Percentiles rank a stretch among this genome's conserved stretches.
Conservation (phyloP, 257 asterid genomes). For the Parsonsia alboflavescens region DNA sequence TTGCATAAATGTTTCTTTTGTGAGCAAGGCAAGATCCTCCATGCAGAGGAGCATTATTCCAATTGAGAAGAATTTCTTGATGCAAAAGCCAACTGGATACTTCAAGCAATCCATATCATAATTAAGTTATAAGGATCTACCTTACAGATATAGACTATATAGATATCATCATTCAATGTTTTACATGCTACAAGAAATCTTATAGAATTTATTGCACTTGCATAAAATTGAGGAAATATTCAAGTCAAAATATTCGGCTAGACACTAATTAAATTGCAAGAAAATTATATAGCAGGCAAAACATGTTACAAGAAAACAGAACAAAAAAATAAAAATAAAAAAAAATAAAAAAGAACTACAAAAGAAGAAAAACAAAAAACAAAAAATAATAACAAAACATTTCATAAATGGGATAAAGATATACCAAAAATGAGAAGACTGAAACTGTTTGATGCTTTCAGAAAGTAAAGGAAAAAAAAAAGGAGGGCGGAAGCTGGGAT, state of each 20-base stretch:
- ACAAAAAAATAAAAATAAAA: background rate
- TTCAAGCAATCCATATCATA: background rate
- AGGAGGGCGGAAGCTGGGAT: background rate
- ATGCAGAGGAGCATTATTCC: background rate
- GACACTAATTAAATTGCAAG: background rate
- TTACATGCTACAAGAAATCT: slow-evolving; percentile 1
- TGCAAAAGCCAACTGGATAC: background rate
- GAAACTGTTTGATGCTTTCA: background rate
- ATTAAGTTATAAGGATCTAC: background rate
- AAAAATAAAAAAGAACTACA: background rate
- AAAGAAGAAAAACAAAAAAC: no score
- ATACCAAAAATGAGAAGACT: background rate
- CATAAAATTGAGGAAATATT: background rate
- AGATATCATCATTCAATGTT: background rate
- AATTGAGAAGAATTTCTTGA: background rate
- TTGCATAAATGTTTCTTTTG: background rate
- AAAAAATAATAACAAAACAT: no score
- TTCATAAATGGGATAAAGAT: background rate
- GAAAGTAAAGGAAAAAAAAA: background rate
- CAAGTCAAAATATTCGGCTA: background rate
- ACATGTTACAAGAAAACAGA: background rate
- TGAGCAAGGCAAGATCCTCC: background rate
- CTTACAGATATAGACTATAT: background rate
- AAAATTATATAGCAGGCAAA: background rate
- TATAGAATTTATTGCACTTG: background rate